Conservation (phyloP, 1,284 basidiomycete species). For the Takashimella koratensis region DNA sequence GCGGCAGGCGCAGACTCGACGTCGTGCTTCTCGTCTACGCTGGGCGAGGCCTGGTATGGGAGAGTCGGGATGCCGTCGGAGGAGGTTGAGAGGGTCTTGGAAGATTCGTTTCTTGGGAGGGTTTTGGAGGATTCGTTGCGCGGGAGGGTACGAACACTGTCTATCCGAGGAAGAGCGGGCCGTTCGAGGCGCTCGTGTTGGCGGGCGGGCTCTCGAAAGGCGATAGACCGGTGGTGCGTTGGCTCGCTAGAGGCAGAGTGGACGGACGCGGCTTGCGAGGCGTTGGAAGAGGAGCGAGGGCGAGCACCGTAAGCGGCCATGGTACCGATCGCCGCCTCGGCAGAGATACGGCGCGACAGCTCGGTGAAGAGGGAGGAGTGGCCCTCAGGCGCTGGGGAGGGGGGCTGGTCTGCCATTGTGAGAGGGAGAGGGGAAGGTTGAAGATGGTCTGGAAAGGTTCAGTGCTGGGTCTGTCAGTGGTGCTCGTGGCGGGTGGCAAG, state of each 20-base stretch:
- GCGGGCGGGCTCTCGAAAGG: background rate
- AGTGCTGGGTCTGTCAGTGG: too few species aligned
- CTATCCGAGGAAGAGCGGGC: background rate
- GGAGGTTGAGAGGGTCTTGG: background rate
- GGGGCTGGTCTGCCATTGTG: too few species aligned
- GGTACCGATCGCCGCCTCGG: constrained; percentile 10
- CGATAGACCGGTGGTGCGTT: background rate
- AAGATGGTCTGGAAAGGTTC: too few species aligned
- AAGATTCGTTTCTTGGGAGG: background rate
- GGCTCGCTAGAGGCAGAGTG: background rate
- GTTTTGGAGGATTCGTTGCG: background rate
- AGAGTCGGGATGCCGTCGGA: background rate
- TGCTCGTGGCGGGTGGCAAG: too few species aligned
- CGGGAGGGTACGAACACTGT: background rate
- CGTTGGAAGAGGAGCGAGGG: constrained; percentile 6
- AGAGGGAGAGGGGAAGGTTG: too few species aligned
- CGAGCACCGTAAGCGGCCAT: constrained; percentile 9
- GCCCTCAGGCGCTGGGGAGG: background rate
- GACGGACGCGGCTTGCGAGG: background rate
- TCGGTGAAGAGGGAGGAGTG: constrained; percentile 5
- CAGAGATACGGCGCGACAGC: constrained; percentile 10
- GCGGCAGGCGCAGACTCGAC: too few species aligned
- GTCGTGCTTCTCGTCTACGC: background rate
- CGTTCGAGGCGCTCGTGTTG: background rate
- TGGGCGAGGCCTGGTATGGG: background rate